These are phyloP conservation scores for Cladosporium halotolerans DNA, from an alignment of 2,329 filamentous ascomycete species.

Conservation along the genomic window DNA sequence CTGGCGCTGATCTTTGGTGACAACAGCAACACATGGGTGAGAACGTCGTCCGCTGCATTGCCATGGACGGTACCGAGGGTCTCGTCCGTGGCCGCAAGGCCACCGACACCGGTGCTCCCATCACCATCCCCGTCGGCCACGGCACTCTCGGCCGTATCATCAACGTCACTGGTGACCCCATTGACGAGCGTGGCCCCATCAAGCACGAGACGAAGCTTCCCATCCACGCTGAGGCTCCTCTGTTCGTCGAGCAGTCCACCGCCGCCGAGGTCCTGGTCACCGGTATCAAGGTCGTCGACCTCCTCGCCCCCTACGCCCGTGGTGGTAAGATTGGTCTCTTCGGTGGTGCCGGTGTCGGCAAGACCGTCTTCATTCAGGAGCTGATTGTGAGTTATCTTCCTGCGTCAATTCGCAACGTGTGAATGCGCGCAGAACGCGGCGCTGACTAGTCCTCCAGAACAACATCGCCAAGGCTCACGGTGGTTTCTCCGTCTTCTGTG, in stretches of 20 bases:
- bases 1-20: conserved; percentile 11
- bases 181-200: conserved; percentile 98
- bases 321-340: conserved; percentile 99
- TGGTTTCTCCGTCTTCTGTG: conserved; percentile 99
- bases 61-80: conserved; percentile 99
- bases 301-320: conserved; percentile 98
- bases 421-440: not conserved
- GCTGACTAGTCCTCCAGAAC: conserved; percentile 53
- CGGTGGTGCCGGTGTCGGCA: conserved; percentile 99
- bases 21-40: conserved; percentile 96
- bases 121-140: conserved; percentile 91
- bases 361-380: conserved; percentile 99
- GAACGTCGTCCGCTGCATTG: conserved; percentile 99
- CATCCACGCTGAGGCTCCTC: conserved; percentile 90
- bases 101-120: conserved; percentile 85
- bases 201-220: conserved; percentile 81
- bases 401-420: not conserved
- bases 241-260: conserved; percentile 93
- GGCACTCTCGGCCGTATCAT: conserved; percentile 97
- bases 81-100: conserved; percentile 86
- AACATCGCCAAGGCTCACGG: conserved; percentile 99
- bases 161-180: conserved; percentile 99
- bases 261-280: conserved; percentile 93
- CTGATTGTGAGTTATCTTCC: conserved; percentile 63
- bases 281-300: conserved; percentile 99